phyloP scores from a whole-genome alignment of 2,329 filamentous ascomycete genomes.

The Madurella mycetomatis region DNA sequence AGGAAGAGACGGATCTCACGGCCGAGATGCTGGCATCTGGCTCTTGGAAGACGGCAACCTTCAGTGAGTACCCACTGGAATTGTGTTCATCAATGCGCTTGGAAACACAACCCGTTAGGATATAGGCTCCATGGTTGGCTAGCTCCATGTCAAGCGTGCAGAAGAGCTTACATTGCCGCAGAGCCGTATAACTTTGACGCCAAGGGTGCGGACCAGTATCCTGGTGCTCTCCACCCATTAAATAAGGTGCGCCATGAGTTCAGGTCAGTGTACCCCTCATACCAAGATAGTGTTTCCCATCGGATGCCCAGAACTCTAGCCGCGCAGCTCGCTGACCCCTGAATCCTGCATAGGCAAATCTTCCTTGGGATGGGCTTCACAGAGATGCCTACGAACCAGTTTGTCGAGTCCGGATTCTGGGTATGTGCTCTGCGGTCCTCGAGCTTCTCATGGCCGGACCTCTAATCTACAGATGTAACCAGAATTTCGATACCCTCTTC shows the following conservation, averaged over 20 bases:
- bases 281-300: neutral
- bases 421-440: constrained; percentile 3
- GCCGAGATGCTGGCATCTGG: constrained; percentile 85
- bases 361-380: constrained; percentile 99
- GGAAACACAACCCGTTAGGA: no score
- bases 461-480: constrained; percentile 1
- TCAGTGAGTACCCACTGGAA: constrained; percentile 45
- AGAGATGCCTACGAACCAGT: constrained; percentile 94
- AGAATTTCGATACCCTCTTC: constrained; percentile 94
- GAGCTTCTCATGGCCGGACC: neutral
- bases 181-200: constrained; percentile 57
- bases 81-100: no score
- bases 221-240: constrained; percentile 63
- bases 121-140: neutral
- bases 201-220: constrained; percentile 56
- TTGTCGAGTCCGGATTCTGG: constrained; percentile 95
- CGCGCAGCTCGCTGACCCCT: neutral
- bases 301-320: neutral
- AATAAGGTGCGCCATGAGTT: constrained; percentile 97
- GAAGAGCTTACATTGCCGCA: constrained; percentile 4
- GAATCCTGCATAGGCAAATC: constrained; percentile 59
- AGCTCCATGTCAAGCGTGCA: neutral
- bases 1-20: constrained; percentile 93
- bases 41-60: constrained; percentile 85
- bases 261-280: constrained; percentile 25